Evolutionary conservation across 805 yeast genomes (phyloP), one percentile per base, ranked within the genome.

Genomic region (Pichia cephalocereana): DNA sequence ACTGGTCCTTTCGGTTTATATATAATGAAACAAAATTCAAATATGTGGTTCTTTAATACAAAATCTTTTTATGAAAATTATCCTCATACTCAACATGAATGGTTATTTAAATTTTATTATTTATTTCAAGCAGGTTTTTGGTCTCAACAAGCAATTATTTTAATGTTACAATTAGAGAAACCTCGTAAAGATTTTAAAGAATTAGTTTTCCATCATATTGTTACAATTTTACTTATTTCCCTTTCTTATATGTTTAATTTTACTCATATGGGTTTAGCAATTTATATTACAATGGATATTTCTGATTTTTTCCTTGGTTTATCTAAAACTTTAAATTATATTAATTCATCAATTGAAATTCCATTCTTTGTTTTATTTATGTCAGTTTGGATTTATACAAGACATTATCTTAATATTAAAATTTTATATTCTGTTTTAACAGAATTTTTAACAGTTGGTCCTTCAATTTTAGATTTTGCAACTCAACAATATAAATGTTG

Each of bases 401-500:
- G 99, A 64, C 99, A 93, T 64, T 86, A 79, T 63, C 65, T 89
- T 56, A 93, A 90, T 66, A 58, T 91, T 51, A 78, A 72, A 59
- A 86, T 93, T 53, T 73, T 93, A 57, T 85, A 86, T 83, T 84
- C 95, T 2, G 82, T 87, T 17, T 69, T 84, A 47, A 89, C 96
- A 18, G 95, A 89, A 66, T 93, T 86, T 69, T 77, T 74, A 55
- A 78, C 95, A 2, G 88, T 86, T 26, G 99, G 99, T 38, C 82
- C 82, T 47, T 89, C 74, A 67, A 76, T 75, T 48, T 72, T 93
- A 57, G 80, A 88, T 71, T 93, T 87, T 80, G 86, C 76, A 12
- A 82, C 93, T 31, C 91, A 90, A 66, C 96, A 93, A 66, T 93
- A 91, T 71, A 93, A 93, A 68, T 93, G 98, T 69, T 88, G 88